Percentiles rank a stretch among this genome's conserved stretches.
Conservation (phyloP, 2,329 filamentous ascomycete genomes). For the Phymatotrichopsis omnivora region DNA sequence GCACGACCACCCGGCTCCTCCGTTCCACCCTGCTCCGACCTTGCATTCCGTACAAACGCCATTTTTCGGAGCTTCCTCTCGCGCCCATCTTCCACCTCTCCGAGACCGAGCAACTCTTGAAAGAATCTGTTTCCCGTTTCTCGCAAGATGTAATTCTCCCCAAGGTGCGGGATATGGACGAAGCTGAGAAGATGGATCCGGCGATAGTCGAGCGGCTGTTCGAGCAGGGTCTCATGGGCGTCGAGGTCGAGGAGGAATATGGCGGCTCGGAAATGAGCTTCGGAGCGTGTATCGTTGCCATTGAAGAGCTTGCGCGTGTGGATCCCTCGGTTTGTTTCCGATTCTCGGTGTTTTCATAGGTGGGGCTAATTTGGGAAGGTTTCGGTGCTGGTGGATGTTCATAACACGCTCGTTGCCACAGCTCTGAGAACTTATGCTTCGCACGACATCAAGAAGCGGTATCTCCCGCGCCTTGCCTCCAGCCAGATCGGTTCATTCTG, state of each 20-base stretch:
- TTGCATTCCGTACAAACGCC: slow-evolving; percentile 21
- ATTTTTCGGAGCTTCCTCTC: slow-evolving; percentile 69
- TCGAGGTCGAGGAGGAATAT: slow-evolving; percentile 96
- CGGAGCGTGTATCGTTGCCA: slow-evolving; percentile 87
- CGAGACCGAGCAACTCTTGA: slow-evolving; percentile 81
- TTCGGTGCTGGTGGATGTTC: slow-evolving; percentile 80
- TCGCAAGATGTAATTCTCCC: slow-evolving; percentile 80
- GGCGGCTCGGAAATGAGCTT: slow-evolving; percentile 99
- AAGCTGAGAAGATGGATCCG: slow-evolving; percentile 88
- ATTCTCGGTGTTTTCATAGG: not conserved
- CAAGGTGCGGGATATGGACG: slow-evolving; percentile 93
- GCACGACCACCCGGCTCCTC: too few species aligned
- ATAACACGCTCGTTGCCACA: slow-evolving; percentile 97
- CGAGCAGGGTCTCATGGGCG: slow-evolving; percentile 92
- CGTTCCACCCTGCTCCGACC: too few species aligned
- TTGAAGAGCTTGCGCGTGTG: slow-evolving; percentile 88
- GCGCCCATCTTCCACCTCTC: slow-evolving; percentile 90
- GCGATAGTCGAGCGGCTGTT: slow-evolving; percentile 83
- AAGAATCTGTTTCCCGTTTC: slow-evolving; percentile 82
- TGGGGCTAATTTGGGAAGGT: slow-evolving; percentile 16
- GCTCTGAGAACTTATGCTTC: slow-evolving; percentile 78
- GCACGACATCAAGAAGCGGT: slow-evolving; percentile 67
- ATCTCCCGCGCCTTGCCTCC: slow-evolving; percentile 80
- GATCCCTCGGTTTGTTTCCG: slow-evolving; percentile 72
- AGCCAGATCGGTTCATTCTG: slow-evolving; percentile 86